phyloP scores from a whole-genome alignment of 768 basidiomycete species.

The Lepiota venenata region DNA sequence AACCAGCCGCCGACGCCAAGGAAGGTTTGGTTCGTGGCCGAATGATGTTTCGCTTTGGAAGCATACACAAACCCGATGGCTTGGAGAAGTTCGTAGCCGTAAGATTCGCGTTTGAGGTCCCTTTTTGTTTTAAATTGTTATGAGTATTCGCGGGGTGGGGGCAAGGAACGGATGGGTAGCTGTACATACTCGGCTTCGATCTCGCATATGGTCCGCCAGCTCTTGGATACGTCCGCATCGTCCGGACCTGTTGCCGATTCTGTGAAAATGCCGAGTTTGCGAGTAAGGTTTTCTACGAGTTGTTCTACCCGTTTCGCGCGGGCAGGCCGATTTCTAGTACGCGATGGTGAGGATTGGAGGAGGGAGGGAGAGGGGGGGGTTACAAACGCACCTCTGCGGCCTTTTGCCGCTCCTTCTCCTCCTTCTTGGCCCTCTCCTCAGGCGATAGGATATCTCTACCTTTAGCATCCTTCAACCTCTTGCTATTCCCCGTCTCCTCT shows the following conservation, averaged over 20 bases:
- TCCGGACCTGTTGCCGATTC: conserved; percentile 73
- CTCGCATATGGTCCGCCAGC: conserved; percentile 75
- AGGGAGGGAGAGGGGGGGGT: too few species aligned
- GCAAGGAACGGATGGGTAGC: not conserved
- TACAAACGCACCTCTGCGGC: conserved; percentile 66
- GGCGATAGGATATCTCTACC: conserved; percentile 52
- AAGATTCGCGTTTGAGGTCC: conserved; percentile 82
- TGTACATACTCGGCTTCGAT: conserved; percentile 78
- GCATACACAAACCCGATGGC: conserved; percentile 84
- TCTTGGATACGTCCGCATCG: conserved; percentile 65
- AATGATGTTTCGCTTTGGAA: conserved; percentile 79
- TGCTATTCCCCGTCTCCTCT: conserved; percentile 41
- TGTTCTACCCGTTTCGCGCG: conserved; percentile 72
- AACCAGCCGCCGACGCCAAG: conserved; percentile 92
- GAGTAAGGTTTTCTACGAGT: conserved; percentile 73
- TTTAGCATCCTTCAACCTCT: conserved; percentile 52
- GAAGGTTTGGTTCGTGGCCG: conserved; percentile 67
- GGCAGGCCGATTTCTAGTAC: conserved; percentile 71
- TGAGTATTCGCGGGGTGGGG: too few species aligned
- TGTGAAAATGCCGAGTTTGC: conserved; percentile 84
- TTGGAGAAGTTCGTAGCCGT: conserved; percentile 82
- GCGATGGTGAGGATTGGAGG: conserved; percentile 4
- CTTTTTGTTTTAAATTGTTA: conserved; percentile 38
- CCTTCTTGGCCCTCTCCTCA: conserved; percentile 72
- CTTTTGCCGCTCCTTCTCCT: conserved; percentile 63